Base-by-base conservation (phyloP, 768 basidiomycete genomes). In the Suillus bovinus region DNA sequence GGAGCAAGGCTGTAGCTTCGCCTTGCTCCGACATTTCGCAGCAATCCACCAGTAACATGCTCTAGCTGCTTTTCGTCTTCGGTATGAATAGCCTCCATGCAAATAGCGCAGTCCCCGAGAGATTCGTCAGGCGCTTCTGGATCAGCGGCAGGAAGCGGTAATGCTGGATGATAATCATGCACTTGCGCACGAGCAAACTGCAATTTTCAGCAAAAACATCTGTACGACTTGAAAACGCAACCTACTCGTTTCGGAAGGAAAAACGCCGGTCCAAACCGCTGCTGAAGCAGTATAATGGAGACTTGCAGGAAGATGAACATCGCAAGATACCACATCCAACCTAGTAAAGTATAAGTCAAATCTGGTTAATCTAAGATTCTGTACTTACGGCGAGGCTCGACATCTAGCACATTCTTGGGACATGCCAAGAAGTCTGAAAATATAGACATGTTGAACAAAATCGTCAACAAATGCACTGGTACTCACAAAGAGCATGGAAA, bases 21-120 rank as follows among this genome's bases (percentile, higher is more conserved):
- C 66, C 87, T 80, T 58, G 73, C 73, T 9, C 71, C 73, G 31
- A 74, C 73, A 27, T 71, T 74, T 11, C 71, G 74, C 16, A 74
- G 62, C 39, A 87, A 69, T 29, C 81, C 76, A n/a, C 71, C 72
- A 22, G 75, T 69, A 22, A 75, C 72, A 44, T 73, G 74, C 27
- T 69, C 77, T 24, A 75, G 68, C 9, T 73, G 77, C 49, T 78
- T 69, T 7, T 75, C 69, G 49, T 81, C 76, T 49, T 86, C 83
- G 29, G 84, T 72, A 44, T 84, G 69, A 65, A 96, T 95, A 5
- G 86, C 82, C 62, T 96, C 94, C 93, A 96, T 95, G 69, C 94
- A 96, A 58, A 97, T 96, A 7, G 93, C 86, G 68, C 94, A 97
- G 70, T 96, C 93, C 8, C 91, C 93, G 17, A 93, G 77, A 3